A percentile compares a stretch with the other conserved stretches of the same genome.
Evolutionary conservation across 306 rosid genomes (phyloP).

Genomic region (Casuarina equisetifolia): DNA sequence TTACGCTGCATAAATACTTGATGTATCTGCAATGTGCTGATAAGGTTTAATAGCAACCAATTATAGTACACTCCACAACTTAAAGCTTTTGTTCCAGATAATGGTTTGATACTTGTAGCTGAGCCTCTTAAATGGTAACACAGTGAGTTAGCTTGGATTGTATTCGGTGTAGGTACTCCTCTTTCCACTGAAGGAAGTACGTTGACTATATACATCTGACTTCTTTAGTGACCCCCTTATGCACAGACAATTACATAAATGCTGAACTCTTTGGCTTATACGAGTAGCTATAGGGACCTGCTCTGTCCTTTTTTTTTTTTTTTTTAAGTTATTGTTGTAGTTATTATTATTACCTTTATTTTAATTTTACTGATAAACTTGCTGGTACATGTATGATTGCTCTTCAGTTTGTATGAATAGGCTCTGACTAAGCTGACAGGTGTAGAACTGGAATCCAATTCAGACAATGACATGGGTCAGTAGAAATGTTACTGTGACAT

Average conservation of each 20-base stretch:
- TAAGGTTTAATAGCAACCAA: background rate
- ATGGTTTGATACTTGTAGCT: slow-evolving; percentile 1
- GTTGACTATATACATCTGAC: background rate
- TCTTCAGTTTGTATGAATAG: background rate
- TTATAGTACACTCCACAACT: background rate
- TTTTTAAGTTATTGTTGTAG: no score
- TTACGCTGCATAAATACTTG: background rate
- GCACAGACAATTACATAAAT: background rate
- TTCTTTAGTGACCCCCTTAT: slow-evolving; percentile 1
- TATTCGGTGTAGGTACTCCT: background rate
- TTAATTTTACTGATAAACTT: background rate
- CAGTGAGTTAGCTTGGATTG: background rate
- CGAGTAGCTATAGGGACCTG: background rate
- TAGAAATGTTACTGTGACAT: background rate
- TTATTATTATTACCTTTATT: no score
- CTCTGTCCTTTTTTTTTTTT: background rate
- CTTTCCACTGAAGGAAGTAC: background rate
- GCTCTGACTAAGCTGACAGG: no score
- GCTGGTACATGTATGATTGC: background rate
- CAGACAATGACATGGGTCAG: background rate
- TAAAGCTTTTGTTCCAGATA: background rate
- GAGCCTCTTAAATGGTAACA: background rate
- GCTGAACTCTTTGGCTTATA: background rate
- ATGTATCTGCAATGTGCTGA: background rate
- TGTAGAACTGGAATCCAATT: background rate